A percentile compares a stretch with the other conserved stretches of the same genome.
These are phyloP conservation scores for Aspergillus sojae DNA, from an alignment of 2,329 filamentous ascomycete genomes.

Conservation along the genomic window DNA sequence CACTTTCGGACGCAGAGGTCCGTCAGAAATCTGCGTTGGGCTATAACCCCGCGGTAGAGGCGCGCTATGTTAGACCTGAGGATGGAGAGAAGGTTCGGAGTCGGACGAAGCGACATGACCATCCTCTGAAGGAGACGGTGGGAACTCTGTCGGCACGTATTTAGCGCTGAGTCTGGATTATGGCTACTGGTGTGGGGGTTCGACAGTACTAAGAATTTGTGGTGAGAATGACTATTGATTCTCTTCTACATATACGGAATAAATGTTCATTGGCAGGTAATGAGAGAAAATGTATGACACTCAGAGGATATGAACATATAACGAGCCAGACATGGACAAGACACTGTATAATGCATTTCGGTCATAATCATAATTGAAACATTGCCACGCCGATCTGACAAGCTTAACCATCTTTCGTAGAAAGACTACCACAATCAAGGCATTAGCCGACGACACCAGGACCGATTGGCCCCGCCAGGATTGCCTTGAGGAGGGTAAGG, in stretches of 20 bases:
- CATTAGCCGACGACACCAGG: not conserved
- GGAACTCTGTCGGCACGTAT: not conserved
- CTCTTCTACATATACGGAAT: no score
- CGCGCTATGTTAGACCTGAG: conserved; percentile 70
- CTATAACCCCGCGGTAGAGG: conserved; percentile 88
- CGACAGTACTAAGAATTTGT: not conserved
- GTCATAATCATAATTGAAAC: not conserved
- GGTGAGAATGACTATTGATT: not conserved
- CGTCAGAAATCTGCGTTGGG: conserved; percentile 64
- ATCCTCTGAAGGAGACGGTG: conserved; percentile 3
- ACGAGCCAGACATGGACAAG: not conserved
- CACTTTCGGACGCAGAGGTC: conserved; percentile 23
- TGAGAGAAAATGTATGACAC: not conserved
- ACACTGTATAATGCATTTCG: not conserved
- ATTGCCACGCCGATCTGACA: no score
- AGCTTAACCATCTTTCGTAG: not conserved
- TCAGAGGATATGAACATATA: not conserved
- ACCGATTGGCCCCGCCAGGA: not conserved
- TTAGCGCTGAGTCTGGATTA: not conserved
- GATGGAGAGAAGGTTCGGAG: conserved; percentile 6
- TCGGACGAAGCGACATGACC: conserved; percentile 2
- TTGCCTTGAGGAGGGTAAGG: not conserved
- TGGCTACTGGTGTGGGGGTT: not conserved
- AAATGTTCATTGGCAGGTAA: not conserved
- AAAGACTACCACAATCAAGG: no score